Conservation (phyloP, 2,329 filamentous ascomycete genomes). For the Sclerotinia spermophila region DNA sequence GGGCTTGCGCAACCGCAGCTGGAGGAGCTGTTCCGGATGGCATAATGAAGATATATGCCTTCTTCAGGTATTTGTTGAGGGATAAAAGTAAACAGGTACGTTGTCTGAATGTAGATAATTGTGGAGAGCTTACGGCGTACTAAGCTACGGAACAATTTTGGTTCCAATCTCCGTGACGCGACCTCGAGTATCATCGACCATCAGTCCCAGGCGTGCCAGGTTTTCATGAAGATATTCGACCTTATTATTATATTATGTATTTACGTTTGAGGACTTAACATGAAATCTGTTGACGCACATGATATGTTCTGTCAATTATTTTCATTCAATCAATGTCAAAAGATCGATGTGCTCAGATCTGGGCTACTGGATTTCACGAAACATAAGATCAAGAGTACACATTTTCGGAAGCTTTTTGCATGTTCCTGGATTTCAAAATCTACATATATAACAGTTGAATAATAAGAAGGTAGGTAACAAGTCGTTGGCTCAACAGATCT, state of each 20-base stretch:
- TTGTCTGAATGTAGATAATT: slow-evolving; percentile 7
- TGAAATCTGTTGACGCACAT: too few relatives aligned
- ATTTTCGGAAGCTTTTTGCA: background rate
- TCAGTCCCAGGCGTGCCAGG: background rate
- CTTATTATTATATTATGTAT: too few relatives aligned
- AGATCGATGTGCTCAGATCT: background rate
- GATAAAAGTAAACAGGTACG: background rate
- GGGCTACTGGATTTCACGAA: background rate
- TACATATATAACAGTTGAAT: background rate
- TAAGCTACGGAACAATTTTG: background rate
- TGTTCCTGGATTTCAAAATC: background rate
- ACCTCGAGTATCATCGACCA: background rate
- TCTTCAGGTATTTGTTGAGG: background rate
- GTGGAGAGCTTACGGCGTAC: background rate
- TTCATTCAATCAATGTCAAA: background rate
- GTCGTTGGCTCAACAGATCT: background rate
- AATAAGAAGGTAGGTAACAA: background rate
- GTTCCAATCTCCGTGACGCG: background rate
- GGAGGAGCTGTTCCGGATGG: slow-evolving; percentile 35
- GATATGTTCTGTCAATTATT: too few relatives aligned
- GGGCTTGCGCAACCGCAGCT: slow-evolving; percentile 32
- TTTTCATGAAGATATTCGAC: too few relatives aligned
- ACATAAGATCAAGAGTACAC: background rate
- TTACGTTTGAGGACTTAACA: background rate
- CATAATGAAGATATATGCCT: slow-evolving; percentile 31